These are phyloP conservation scores for Petrea volubilis DNA, from an alignment of 257 asterid species.

Conservation along the genomic window DNA sequence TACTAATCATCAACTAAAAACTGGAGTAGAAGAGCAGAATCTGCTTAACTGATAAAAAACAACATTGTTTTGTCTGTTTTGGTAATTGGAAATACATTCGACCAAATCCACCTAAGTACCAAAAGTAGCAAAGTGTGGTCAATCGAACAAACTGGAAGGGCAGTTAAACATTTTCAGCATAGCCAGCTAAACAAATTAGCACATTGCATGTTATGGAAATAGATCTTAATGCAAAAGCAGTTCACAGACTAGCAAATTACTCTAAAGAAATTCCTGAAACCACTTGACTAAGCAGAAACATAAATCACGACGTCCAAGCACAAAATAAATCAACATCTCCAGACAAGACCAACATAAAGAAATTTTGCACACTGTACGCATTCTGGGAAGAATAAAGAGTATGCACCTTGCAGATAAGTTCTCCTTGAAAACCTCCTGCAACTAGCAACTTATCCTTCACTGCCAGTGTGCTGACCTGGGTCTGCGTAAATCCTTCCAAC, in stretches of 20 bases:
- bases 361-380: neutral
- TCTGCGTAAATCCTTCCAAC: slow-evolving; percentile 90
- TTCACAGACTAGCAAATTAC: neutral
- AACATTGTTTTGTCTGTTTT: slow-evolving; percentile 1
- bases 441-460: slow-evolving; percentile 85
- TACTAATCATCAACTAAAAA: slow-evolving; percentile 1
- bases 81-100: neutral
- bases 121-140: neutral
- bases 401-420: slow-evolving; percentile 83
- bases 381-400: slow-evolving; percentile 2
- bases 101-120: slow-evolving; percentile 4
- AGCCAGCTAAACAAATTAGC: neutral
- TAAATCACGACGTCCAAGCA: neutral
- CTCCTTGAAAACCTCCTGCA: slow-evolving; percentile 99
- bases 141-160: slow-evolving; percentile 4
- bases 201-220: neutral
- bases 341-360: neutral
- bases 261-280: neutral
- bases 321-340: neutral
- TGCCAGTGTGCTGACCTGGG: slow-evolving; percentile 92
- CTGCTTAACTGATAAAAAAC: neutral
- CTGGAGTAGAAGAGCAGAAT: neutral
- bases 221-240: neutral
- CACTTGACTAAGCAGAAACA: slow-evolving; percentile 2
- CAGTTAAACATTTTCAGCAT: neutral